Evolutionary conservation across 305 asterid genomes (phyloP).

Genomic region (Fraxinus ornus): DNA sequence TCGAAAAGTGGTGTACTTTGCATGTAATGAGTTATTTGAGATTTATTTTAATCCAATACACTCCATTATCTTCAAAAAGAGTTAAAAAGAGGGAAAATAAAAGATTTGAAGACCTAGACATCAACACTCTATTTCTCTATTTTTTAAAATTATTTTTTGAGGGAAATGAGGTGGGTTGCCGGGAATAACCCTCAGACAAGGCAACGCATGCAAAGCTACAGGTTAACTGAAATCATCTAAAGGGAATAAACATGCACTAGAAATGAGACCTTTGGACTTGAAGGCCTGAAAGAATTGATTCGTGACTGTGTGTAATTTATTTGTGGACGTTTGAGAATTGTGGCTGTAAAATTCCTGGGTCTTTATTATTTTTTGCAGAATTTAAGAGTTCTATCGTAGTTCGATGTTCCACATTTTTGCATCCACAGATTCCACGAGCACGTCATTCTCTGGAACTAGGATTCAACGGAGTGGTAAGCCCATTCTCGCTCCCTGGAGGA

Average conservation of each 20-base stretch:
- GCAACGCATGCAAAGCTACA: background rate
- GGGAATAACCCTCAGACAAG: background rate
- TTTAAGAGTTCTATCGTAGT: background rate
- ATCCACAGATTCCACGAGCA: background rate
- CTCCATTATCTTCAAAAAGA: background rate
- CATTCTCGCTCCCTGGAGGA: background rate
- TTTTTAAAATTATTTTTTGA: background rate
- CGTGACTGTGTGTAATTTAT: background rate
- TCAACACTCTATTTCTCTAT: background rate
- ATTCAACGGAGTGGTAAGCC: background rate
- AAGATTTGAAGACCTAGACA: background rate
- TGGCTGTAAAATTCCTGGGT: background rate
- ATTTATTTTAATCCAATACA: background rate
- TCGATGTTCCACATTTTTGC: background rate
- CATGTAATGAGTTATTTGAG: background rate
- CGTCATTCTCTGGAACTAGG: background rate
- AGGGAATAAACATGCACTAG: background rate
- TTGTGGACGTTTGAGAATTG: background rate
- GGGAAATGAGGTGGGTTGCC: background rate
- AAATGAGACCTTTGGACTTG: background rate
- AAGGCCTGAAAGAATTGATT: background rate
- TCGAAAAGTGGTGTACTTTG: background rate
- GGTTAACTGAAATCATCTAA: background rate
- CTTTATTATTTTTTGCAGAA: background rate
- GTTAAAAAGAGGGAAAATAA: background rate